Percentiles rank a stretch among this genome's conserved stretches.
Evolutionary conservation across 2,329 filamentous ascomycete genomes (phyloP).

Genomic region (Penicillium hordei): DNA sequence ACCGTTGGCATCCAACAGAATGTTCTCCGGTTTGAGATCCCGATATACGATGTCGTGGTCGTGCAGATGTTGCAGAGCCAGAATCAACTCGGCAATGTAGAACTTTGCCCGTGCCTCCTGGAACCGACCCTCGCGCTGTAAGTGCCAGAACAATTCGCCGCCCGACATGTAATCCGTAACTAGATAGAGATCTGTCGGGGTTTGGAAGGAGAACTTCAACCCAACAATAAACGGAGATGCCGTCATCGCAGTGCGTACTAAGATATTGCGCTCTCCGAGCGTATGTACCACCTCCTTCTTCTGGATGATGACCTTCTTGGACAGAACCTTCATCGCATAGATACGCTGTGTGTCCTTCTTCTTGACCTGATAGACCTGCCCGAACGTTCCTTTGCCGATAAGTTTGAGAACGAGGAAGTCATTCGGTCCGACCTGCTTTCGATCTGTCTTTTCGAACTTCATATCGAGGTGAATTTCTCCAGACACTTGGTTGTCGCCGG

Average conservation of each 20-base stretch:
- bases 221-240: slow-evolving; percentile 98
- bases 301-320: slow-evolving; percentile 99
- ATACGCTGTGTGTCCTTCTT: slow-evolving; percentile 96
- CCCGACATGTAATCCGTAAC: slow-evolving; percentile 99
- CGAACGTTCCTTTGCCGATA: slow-evolving; percentile 97
- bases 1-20: slow-evolving; percentile 91
- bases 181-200: slow-evolving; percentile 92
- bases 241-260: slow-evolving; percentile 91
- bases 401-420: slow-evolving; percentile 96
- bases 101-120: slow-evolving; percentile 95
- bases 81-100: slow-evolving; percentile 95
- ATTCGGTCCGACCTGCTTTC: slow-evolving; percentile 87
- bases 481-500: slow-evolving; percentile 71
- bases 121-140: slow-evolving; percentile 95
- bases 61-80: slow-evolving; percentile 92
- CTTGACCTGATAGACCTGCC: slow-evolving; percentile 95
- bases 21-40: slow-evolving; percentile 96
- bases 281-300: slow-evolving; percentile 99
- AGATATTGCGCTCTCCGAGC: slow-evolving; percentile 92
- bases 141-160: slow-evolving; percentile 96
- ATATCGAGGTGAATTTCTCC: slow-evolving; percentile 90
- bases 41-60: slow-evolving; percentile 97
- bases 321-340: slow-evolving; percentile 98
- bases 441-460: slow-evolving; percentile 80
- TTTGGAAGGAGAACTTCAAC: slow-evolving; percentile 98